Evolutionary conservation across 768 basidiomycete genomes (phyloP).

Genomic region (Cyathus striatus): DNA sequence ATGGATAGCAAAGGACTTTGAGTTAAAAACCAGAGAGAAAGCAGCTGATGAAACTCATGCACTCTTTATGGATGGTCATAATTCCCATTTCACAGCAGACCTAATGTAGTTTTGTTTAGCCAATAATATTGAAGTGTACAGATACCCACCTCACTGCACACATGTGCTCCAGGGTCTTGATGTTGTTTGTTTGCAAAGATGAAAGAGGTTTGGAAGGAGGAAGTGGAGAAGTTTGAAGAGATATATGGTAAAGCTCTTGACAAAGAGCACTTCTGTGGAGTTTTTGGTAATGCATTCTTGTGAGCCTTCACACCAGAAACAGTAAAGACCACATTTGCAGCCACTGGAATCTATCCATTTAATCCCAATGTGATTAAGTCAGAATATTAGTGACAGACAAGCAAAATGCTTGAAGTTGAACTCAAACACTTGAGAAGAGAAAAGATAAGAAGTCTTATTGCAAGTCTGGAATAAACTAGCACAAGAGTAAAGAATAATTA

Average conservation of each 20-base stretch:
- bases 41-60: slow-evolving; percentile 20
- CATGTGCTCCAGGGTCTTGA: slow-evolving; percentile 39
- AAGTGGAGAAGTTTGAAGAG: slow-evolving; percentile 16
- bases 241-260: slow-evolving; percentile 6
- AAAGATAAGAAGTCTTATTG: no score
- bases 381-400: slow-evolving; percentile 19
- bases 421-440: no score
- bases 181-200: slow-evolving; percentile 34
- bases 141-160: slow-evolving; percentile 35
- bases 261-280: slow-evolving; percentile 20
- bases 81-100: slow-evolving; percentile 26
- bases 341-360: slow-evolving; percentile 24
- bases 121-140: slow-evolving; percentile 31
- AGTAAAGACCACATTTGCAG: slow-evolving; percentile 21
- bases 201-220: slow-evolving; percentile 23
- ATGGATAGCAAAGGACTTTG: slow-evolving; percentile 24
- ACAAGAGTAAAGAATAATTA: no score
- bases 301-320: slow-evolving; percentile 19
- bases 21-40: slow-evolving; percentile 27
- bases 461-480: no score
- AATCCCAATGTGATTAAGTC: slow-evolving; percentile 17
- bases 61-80: slow-evolving; percentile 36
- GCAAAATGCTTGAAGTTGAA: no score
- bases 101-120: slow-evolving; percentile 25
- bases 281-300: slow-evolving; percentile 19